A percentile compares a stretch with the other conserved stretches of the same genome.
These are phyloP conservation scores for Claviceps maximensis DNA, from an alignment of 2,329 filamentous ascomycete species.

Conservation along the genomic window DNA sequence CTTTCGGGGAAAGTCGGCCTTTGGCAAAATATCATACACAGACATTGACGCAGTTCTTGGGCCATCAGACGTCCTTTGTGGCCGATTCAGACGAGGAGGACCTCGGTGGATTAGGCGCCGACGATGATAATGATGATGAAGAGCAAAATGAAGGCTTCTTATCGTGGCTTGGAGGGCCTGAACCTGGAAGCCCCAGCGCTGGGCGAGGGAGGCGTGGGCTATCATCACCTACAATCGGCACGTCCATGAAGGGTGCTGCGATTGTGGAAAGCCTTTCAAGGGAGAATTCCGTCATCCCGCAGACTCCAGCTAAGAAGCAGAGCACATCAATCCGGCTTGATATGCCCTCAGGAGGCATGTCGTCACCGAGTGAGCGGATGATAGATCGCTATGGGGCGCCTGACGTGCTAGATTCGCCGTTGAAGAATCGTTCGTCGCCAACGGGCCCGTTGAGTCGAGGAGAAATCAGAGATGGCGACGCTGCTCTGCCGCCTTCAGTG, in stretches of 20 bases:
- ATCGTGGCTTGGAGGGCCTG: slow-evolving; percentile 17
- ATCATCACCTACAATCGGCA: neutral
- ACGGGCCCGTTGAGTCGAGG: slow-evolving; percentile 10
- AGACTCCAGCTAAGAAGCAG: slow-evolving; percentile 26
- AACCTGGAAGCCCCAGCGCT: slow-evolving; percentile 16
- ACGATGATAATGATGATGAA: slow-evolving; percentile 13
- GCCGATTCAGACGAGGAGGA: slow-evolving; percentile 23
- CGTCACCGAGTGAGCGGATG: slow-evolving; percentile 28
- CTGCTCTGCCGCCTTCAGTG: slow-evolving; percentile 8
- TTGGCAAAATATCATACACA: slow-evolving; percentile 26
- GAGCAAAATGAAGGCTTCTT: slow-evolving; percentile 16
- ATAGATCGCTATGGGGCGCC: slow-evolving; percentile 26
- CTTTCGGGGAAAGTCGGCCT: slow-evolving; percentile 17
- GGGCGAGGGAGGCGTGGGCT: slow-evolving; percentile 4
- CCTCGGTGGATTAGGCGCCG: neutral
- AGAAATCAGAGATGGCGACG: slow-evolving; percentile 11
- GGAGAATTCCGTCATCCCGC: slow-evolving; percentile 25
- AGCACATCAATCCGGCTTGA: slow-evolving; percentile 18
- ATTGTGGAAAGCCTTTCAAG: slow-evolving; percentile 7
- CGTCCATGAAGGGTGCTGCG: neutral
- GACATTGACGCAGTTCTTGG: slow-evolving; percentile 28
- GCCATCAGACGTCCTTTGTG: slow-evolving; percentile 15
- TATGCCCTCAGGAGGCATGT: slow-evolving; percentile 27
- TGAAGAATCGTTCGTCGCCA: slow-evolving; percentile 22
- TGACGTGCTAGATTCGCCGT: slow-evolving; percentile 21